A percentile compares a stretch with the other conserved stretches of the same genome.
These are phyloP conservation scores for Tylopilus sp. DNA, from an alignment of 768 basidiomycete species.

Conservation along the genomic window DNA sequence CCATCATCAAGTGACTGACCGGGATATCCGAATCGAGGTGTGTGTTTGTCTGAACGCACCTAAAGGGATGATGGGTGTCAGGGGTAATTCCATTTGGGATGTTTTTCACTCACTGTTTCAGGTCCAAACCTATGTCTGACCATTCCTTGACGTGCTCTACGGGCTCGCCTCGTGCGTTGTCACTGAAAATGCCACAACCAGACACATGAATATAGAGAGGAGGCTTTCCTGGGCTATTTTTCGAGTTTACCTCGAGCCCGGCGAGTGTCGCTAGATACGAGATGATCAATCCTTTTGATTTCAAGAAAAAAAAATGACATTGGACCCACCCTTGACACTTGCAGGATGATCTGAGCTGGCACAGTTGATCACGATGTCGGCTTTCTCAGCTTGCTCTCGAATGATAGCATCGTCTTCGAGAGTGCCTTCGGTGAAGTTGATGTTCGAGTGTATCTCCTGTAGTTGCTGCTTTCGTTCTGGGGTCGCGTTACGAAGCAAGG, in stretches of 20 bases:
- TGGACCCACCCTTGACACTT: constrained; percentile 31
- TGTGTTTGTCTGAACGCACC: constrained; percentile 28
- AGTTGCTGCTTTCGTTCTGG: constrained; percentile 30
- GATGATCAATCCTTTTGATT: neutral
- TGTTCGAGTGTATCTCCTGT: constrained; percentile 31
- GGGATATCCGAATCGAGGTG: constrained; percentile 34
- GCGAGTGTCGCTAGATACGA: constrained; percentile 32
- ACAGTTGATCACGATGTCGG: constrained; percentile 39
- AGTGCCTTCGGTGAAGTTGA: constrained; percentile 36
- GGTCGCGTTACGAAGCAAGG: constrained; percentile 36
- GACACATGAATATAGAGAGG: constrained; percentile 45
- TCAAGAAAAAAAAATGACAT: neutral
- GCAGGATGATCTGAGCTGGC: constrained; percentile 39
- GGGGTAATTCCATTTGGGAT: neutral
- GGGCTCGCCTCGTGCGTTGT: constrained; percentile 39
- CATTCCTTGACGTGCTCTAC: constrained; percentile 33
- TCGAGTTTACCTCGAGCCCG: constrained; percentile 37
- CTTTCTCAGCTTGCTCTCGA: constrained; percentile 33
- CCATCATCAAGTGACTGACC: constrained; percentile 11
- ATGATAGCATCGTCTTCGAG: constrained; percentile 37
- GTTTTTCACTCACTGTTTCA: constrained; percentile 25
- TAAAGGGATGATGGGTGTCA: constrained; percentile 4
- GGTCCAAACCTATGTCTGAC: constrained; percentile 36
- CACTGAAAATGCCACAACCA: constrained; percentile 38
- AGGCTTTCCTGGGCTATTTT: constrained; percentile 33